Evolutionary conservation across 75 land plant species (phyloP), one percentile per base, ranked within the genome.

Genomic region (Chamaecyparis obtusa): DNA sequence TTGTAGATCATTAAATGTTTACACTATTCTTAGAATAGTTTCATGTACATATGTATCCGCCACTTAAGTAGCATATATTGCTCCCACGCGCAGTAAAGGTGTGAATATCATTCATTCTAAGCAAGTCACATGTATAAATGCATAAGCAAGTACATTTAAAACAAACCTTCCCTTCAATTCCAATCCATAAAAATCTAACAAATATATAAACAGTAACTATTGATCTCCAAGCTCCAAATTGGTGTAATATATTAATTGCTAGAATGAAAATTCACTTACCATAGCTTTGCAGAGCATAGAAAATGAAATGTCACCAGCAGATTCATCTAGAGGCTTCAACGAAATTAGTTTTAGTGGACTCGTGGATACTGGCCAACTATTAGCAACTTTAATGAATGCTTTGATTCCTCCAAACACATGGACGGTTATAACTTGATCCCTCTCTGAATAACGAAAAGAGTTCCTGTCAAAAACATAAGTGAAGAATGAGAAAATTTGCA

Each of bases 291-390:
- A 90, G 56, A 93, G 89, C 56, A 90, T 83, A 60, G 83, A 85
- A 39, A 91, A 86, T 35, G 95, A 90, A 71, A 91, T 79, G 54
- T 79, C 90, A 56, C 72, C 88, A 24, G 88, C 82, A 33, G 87
- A 83, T 21, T 84, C 67, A 78, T 91, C 88, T 56, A 89, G 83
- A 85, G 83, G 89, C 89, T 85, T 89, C 39, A 94, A 86, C 35
- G 94, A 90, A n/a, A 88, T 79, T 55, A 94, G 79, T 69, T 88
- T 90, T 81, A 93, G 78, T 24, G 93, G 64, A 64, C 86, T 89
- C 84, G 35, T 75, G 51, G 88, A 87, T 30, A 92, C 24, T 35
- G 95, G 95, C 95, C 95, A 94, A 54, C 90, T 86, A 46, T 88
- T 87, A 83, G 92, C 43, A 37, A 88, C 19, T 87, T 90, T 91